Base-by-base conservation (phyloP, 1,284 basidiomycete genomes). In the Quambalaria eucalypti region DNA sequence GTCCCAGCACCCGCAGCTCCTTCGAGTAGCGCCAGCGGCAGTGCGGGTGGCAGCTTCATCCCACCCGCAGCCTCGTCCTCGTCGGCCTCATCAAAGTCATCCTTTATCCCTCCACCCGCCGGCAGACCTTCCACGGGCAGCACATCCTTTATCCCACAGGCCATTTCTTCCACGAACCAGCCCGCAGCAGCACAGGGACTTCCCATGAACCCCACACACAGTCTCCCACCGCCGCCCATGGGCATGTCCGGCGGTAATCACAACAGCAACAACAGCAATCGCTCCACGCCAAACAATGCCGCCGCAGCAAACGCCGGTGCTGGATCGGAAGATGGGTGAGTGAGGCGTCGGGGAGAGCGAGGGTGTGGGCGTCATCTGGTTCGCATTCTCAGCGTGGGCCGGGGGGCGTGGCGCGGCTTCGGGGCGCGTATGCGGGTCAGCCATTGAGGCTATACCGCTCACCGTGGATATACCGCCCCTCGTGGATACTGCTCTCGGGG, bases 381-480 rank as follows among this genome's bases (percentile, higher is more conserved):
- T n/a, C n/a, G n/a, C n/a, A n/a, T n/a, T n/a, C n/a, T n/a, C n/a
- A n/a, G n/a, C 19, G 30, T 26, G 10, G 52, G 28, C 23, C 51
- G 23, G 54, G 42, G 49, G 65, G 57, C 57, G 60, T 55, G 61
- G 62, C n/a, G 28, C 61, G 61, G 58, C 51, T 61, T 59, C 31
- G 16, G 16, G n/a, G n/a, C n/a, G n/a, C n/a, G n/a, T n/a, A n/a
- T n/a, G n/a, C n/a, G n/a, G n/a, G n/a, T n/a, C n/a, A n/a, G n/a
- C n/a, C n/a, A n/a, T n/a, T n/a, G n/a, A n/a, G n/a, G n/a, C n/a
- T n/a, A n/a, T n/a, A n/a, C n/a, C n/a, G n/a, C n/a, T n/a, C n/a
- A n/a, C n/a, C n/a, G n/a, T n/a, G n/a, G n/a, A n/a, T n/a, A n/a
- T n/a, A n/a, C n/a, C n/a, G n/a, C n/a, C n/a, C n/a, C n/a, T n/a